Percentiles rank a stretch among this genome's conserved stretches.
phyloP scores from a whole-genome alignment of 805 yeast species.

The Metschnikowia vanudenii region DNA sequence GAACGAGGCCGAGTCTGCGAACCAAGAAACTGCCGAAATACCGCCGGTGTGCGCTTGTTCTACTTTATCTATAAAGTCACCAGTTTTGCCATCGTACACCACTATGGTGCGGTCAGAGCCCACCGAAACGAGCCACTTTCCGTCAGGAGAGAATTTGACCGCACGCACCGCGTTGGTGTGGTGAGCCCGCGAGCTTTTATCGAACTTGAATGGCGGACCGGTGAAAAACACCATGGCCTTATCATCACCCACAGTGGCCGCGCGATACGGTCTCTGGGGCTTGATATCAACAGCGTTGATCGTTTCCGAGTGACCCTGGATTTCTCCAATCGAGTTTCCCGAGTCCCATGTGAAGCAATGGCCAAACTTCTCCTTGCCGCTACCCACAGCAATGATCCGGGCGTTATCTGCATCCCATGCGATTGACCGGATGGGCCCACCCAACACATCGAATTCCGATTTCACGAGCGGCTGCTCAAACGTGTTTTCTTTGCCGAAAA shows the following conservation, averaged over 20 bases:
- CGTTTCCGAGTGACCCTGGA: conserved; percentile 84
- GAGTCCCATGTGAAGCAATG: conserved; percentile 92
- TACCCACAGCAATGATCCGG: conserved; percentile 90
- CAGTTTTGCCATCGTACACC: conserved; percentile 83
- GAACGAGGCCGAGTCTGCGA: conserved; percentile 50
- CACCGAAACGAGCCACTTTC: conserved; percentile 69
- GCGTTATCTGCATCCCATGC: conserved; percentile 91
- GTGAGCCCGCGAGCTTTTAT: conserved; percentile 64
- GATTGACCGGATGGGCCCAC: conserved; percentile 77
- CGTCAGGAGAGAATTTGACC: conserved; percentile 80
- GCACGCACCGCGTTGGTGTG: conserved; percentile 81
- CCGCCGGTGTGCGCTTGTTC: conserved; percentile 70
- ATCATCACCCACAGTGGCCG: conserved; percentile 91
- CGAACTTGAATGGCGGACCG: conserved; percentile 94
- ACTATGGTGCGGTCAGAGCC: conserved; percentile 81
- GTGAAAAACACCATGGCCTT: conserved; percentile 76
- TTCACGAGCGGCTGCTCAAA: conserved; percentile 56
- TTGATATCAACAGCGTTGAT: conserved; percentile 83
- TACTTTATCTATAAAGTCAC: conserved; percentile 61
- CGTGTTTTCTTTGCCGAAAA: conserved; percentile 40
- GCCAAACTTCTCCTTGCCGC: conserved; percentile 88
- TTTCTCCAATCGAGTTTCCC: conserved; percentile 96
- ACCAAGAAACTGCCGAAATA: conserved; percentile 76
- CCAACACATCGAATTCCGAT: conserved; percentile 75
- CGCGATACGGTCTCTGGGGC: conserved; percentile 86